A percentile compares a stretch with the other conserved stretches of the same genome.
Evolutionary conservation across 2,329 filamentous ascomycete species (phyloP).

Genomic region (Cladosporium velox): DNA sequence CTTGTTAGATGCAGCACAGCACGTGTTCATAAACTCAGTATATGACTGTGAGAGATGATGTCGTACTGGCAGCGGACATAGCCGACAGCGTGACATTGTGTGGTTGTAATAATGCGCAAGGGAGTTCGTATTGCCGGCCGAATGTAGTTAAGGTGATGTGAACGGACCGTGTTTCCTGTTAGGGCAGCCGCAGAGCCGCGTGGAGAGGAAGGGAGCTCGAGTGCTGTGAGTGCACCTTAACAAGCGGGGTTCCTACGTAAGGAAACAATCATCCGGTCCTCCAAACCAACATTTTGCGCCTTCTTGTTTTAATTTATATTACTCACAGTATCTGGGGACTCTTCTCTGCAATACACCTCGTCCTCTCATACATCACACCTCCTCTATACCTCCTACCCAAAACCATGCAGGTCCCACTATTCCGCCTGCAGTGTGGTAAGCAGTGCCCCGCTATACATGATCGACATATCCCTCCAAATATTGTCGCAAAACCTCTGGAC

Average conservation of each 20-base stretch:
- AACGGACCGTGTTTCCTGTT: background rate
- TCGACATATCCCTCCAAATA: background rate
- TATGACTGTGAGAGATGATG: background rate
- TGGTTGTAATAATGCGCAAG: background rate
- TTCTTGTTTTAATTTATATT: background rate
- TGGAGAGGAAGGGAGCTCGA: background rate
- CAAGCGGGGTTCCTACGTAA: background rate
- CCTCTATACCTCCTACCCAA: background rate
- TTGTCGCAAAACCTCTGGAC: background rate
- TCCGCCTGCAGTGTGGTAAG: constrained; percentile 76
- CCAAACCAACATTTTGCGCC: background rate
- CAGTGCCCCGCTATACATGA: constrained; percentile 16
- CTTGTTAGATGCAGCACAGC: no score
- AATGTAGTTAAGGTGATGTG: background rate
- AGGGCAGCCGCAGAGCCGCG: constrained; percentile 10
- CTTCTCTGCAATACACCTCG: background rate
- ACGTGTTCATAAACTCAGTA: no score
- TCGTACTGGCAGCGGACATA: background rate
- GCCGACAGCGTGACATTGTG: background rate
- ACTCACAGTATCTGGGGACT: no score
- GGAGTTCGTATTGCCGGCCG: background rate
- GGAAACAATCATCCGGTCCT: background rate
- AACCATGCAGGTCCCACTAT: constrained; percentile 74
- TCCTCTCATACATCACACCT: background rate
- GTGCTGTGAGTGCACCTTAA: no score